These are phyloP conservation scores for Canavalia ensiformis DNA, from an alignment of 306 rosid species.

Conservation along the genomic window DNA sequence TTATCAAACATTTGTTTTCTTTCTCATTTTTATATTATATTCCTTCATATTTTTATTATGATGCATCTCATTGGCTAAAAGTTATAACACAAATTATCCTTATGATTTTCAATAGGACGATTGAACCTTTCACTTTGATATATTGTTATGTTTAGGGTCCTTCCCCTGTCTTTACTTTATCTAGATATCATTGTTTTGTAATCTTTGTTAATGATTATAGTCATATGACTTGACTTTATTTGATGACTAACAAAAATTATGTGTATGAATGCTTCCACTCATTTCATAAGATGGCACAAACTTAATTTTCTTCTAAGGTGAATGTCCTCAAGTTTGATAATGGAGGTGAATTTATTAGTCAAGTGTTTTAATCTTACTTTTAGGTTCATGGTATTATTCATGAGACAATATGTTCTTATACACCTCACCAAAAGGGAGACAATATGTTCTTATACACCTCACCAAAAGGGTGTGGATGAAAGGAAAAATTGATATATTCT, in stretches of 20 bases:
- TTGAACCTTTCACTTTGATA: neutral
- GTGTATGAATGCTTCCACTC: neutral
- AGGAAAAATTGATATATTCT: neutral
- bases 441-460: neutral
- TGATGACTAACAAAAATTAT: constrained; percentile 9
- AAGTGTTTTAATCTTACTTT: neutral
- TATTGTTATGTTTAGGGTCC: neutral
- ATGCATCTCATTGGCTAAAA: too few relatives aligned
- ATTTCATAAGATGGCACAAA: neutral
- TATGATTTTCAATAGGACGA: too few relatives aligned
- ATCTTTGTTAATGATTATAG: neutral
- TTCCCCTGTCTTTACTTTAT: neutral
- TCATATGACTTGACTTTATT: neutral
- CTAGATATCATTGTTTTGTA: neutral
- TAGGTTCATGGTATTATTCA: neutral
- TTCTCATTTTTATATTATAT: too few relatives aligned
- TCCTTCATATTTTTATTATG: too few relatives aligned
- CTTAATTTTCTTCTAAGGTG: neutral
- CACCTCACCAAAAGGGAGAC: neutral
- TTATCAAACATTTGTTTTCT: too few relatives aligned
- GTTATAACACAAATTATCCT: too few relatives aligned
- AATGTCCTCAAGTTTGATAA: neutral
- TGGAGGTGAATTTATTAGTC: neutral
- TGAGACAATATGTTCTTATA: neutral
- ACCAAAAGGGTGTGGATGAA: neutral